These are phyloP conservation scores for Ophiostoma piceae DNA, from an alignment of 2,329 filamentous ascomycete genomes.

Conservation along the genomic window DNA sequence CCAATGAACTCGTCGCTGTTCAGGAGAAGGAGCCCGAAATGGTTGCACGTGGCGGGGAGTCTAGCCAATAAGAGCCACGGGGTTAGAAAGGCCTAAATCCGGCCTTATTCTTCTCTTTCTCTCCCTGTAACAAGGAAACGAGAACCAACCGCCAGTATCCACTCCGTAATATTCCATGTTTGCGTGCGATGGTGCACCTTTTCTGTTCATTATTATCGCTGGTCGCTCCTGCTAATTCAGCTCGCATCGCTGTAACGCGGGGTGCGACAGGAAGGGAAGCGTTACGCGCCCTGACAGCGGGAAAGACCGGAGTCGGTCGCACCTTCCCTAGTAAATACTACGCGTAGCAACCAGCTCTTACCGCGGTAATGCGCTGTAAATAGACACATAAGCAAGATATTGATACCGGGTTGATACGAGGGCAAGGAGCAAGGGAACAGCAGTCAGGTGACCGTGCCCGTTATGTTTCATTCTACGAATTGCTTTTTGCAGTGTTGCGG, in stretches of 20 bases:
- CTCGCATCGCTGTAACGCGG: not conserved
- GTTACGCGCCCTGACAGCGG: not conserved
- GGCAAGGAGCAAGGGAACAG: not conserved
- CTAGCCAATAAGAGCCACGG: not conserved
- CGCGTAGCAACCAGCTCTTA: not conserved
- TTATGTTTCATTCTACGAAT: not conserved
- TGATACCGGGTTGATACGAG: not conserved
- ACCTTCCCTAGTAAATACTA: not conserved
- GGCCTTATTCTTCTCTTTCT: not conserved
- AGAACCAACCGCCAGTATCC: not conserved
- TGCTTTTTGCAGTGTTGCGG: not conserved
- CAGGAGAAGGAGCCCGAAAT: not conserved
- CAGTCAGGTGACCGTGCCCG: not conserved
- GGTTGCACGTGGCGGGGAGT: not conserved
- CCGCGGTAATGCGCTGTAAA: not conserved
- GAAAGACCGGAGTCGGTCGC: not conserved
- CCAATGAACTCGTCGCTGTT: not conserved
- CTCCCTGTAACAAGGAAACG: not conserved
- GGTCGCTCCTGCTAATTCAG: not conserved
- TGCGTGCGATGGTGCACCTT: not conserved
- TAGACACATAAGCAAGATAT: not conserved
- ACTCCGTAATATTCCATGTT: not conserved
- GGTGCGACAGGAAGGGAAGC: no score
- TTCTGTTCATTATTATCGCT: not conserved
- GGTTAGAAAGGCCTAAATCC: not conserved